Percentiles rank a stretch among this genome's conserved stretches.
These are phyloP conservation scores for Trichophaea hybrida DNA, from an alignment of 2,329 filamentous ascomycete species.

Conservation along the genomic window DNA sequence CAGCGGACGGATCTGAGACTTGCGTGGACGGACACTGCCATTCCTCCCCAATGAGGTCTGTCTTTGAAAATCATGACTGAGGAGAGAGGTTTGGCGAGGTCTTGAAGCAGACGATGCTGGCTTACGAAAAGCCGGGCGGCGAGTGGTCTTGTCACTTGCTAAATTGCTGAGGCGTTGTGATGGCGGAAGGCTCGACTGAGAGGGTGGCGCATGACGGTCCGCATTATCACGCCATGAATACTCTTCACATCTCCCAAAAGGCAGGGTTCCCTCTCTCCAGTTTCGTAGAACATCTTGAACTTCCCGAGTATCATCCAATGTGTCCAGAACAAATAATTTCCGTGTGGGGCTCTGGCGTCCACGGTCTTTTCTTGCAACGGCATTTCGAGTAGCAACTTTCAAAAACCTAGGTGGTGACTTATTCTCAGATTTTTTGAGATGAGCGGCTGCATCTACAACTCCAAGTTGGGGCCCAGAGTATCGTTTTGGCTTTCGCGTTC, in stretches of 20 bases:
- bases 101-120: neutral
- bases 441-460: constrained; percentile 7
- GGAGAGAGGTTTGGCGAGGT: constrained; percentile 6
- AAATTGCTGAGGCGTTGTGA: constrained; percentile 5
- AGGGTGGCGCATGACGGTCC: neutral
- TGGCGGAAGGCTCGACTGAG: constrained; percentile 9
- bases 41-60: neutral
- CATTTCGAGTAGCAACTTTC: constrained; percentile 18
- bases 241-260: neutral
- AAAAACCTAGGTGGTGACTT: constrained; percentile 15
- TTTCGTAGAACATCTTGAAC: constrained; percentile 18
- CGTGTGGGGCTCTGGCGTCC: constrained; percentile 20
- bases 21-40: neutral
- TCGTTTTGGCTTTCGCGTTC: constrained; percentile 4
- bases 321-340: constrained; percentile 21
- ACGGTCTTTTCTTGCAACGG: constrained; percentile 10
- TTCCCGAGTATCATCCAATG: constrained; percentile 18
- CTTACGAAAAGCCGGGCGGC: neutral
- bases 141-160: neutral
- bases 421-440: neutral
- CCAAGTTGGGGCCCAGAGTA: constrained; percentile 12
- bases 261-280: constrained; percentile 22
- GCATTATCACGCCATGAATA: neutral
- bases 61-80: constrained; percentile 3
- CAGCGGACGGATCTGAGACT: neutral